Base-by-base conservation (phyloP, 306 rosid species). In the Alnus glutinosa region DNA sequence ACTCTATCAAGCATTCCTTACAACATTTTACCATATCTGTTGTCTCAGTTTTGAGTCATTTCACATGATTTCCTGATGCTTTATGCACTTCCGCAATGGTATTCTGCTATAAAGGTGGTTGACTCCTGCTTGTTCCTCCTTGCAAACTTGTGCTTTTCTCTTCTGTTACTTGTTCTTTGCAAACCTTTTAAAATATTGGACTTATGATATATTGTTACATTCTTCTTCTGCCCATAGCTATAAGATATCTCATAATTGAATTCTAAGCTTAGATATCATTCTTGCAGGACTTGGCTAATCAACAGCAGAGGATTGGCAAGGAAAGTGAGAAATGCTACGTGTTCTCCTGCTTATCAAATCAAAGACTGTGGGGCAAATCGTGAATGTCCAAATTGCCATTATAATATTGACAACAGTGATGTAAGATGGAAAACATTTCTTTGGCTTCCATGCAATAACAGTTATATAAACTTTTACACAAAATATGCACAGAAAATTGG, bases 321-420 rank as follows among this genome's bases (percentile, higher is more conserved):
- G 85, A 95, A 95, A 87, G 90, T 95, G 47, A 92, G 87, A 82
- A 89, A 80, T 78, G 83, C 83, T 75, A 48, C 85, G 46, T 57
- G 67, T 57, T 78, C 89, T 64, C 75, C 91, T 58, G 83, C 88
- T 34, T 83, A 77, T 82, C 94, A 84, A 55, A 83, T 90, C 71
- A 90, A 87, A 78, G 97, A 92, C 78, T 90, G 89, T 69, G 98
- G 89, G 5, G 96, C 97, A 14, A 89, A 64, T 75, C 92, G 94
- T 1, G 92, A 92, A 84, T 95, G 98, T 80, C 98, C 98, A 2
- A 91, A 79, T 47, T 95, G 98, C 85, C 77, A 70, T 52, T 77
- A 62, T 81, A 77, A 58, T 23, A 91, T 95, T 16, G 89, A 86
- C 74, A 95, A 95, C 61, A 85, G 90, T 42, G 98, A 92, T 89